phyloP scores from a whole-genome alignment of 164 flowering plant genomes.

The Paratinospora sagittata region DNA sequence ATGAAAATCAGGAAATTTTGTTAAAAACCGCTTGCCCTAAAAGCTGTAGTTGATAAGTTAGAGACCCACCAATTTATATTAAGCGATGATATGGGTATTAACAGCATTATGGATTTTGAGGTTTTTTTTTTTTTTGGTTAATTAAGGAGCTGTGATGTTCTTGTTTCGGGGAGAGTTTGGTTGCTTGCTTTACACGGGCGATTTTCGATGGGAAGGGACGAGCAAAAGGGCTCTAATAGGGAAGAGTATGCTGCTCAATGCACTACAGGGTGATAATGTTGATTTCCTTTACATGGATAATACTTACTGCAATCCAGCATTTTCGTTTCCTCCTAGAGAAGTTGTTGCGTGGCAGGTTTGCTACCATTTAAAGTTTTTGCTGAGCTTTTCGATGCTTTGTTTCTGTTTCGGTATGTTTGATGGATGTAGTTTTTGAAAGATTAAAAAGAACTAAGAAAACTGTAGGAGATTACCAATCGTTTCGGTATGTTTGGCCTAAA shows the following conservation, averaged over 20 bases:
- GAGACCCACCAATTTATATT: too few relatives aligned
- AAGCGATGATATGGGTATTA: too few relatives aligned
- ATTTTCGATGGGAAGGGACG: conserved; percentile 48
- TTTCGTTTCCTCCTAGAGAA: conserved; percentile 65
- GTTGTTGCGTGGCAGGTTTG: conserved; percentile 69
- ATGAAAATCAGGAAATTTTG: too few relatives aligned
- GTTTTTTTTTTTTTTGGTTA: conserved; percentile 10
- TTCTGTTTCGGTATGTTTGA: neutral
- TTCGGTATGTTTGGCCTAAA: neutral
- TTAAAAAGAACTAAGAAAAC: neutral
- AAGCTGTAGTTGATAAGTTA: too few relatives aligned
- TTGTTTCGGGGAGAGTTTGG: conserved; percentile 73
- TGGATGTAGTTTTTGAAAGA: neutral
- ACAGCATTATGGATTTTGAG: too few relatives aligned
- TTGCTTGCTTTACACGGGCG: conserved; percentile 66
- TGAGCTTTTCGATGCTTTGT: neutral
- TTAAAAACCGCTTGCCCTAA: too few relatives aligned
- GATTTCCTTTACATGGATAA: conserved; percentile 71
- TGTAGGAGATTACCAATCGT: neutral
- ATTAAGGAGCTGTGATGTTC: conserved; percentile 34
- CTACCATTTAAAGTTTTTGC: conserved; percentile 3
- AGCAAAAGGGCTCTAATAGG: conserved; percentile 35
- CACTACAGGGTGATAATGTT: conserved; percentile 43
- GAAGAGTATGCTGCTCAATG: conserved; percentile 44
- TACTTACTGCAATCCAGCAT: conserved; percentile 77